Conservation (phyloP, 108 stramenopile genomes). For the Discostella pseudostelligera region DNA sequence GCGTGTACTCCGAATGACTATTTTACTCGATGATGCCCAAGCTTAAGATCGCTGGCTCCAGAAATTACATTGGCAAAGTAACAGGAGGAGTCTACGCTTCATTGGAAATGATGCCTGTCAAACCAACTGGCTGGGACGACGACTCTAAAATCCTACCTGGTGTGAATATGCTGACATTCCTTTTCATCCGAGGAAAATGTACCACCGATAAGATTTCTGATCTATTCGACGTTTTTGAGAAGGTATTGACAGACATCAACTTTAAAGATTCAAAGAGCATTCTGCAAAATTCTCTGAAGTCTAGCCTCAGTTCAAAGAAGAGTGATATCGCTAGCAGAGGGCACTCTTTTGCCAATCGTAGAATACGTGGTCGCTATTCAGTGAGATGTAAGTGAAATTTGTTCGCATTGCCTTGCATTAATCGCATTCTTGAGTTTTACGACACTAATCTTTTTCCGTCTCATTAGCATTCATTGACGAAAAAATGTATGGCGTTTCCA, state of each 20-base stretch:
- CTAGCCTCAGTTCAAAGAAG: conserved; percentile 38
- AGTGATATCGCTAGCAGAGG: conserved; percentile 37
- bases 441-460: background rate
- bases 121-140: conserved; percentile 42
- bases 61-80: conserved; percentile 61
- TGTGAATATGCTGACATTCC: conserved; percentile 63
- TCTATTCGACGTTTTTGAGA: conserved; percentile 67
- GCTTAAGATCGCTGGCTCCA: conserved; percentile 6
- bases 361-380: conserved; percentile 53
- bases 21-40: background rate
- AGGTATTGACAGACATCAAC: conserved; percentile 54
- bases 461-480: conserved; percentile 66
- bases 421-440: background rate
- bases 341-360: conserved; percentile 31
- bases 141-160: conserved; percentile 57
- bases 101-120: conserved; percentile 49
- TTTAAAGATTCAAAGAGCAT: conserved; percentile 34
- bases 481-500: conserved; percentile 74
- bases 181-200: conserved; percentile 67
- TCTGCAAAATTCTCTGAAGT: conserved; percentile 36
- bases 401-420: background rate
- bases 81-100: conserved; percentile 67
- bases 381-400: conserved; percentile 15
- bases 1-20: background rate
- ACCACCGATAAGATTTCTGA: conserved; percentile 59